Evolutionary conservation across 2,329 filamentous ascomycete genomes (phyloP).

Genomic region (Diaporthe vexans): DNA sequence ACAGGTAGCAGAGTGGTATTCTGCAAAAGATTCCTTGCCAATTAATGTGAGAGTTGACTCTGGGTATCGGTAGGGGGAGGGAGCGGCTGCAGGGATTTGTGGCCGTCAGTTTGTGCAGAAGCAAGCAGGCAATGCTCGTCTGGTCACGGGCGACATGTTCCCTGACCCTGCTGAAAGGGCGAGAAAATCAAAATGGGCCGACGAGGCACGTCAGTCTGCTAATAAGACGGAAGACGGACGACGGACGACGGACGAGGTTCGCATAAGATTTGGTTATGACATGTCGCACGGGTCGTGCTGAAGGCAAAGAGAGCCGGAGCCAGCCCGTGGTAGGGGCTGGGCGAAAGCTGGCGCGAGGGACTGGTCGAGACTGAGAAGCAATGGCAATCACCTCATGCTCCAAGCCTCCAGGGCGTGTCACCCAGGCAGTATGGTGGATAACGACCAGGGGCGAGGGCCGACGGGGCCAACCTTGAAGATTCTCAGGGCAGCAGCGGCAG

Average conservation of each 20-base stretch:
- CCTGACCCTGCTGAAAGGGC: constrained; percentile 12
- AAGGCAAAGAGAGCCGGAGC: constrained; percentile 12
- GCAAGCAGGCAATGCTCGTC: constrained; percentile 18
- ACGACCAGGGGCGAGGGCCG: background rate
- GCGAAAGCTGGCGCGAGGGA: background rate
- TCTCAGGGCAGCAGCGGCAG: background rate
- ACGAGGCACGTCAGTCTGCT: background rate
- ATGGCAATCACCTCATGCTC: background rate
- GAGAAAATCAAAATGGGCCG: constrained; percentile 17
- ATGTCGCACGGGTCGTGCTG: constrained; percentile 22
- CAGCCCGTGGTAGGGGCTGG: constrained; percentile 7
- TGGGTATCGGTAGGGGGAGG: constrained; percentile 8
- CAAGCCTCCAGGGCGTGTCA: background rate
- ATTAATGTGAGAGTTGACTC: background rate
- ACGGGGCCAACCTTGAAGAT: constrained; percentile 20
- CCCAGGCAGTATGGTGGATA: background rate
- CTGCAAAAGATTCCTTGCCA: constrained; percentile 12
- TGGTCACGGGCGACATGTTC: constrained; percentile 7
- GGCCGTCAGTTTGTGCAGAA: constrained; percentile 10
- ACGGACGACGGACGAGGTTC: background rate
- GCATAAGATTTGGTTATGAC: constrained; percentile 30
- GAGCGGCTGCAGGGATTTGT: background rate
- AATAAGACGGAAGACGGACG: background rate
- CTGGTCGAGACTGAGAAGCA: constrained; percentile 22
- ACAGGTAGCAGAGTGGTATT: constrained; percentile 22